A percentile compares a stretch with the other conserved stretches of the same genome.
Evolutionary conservation across 768 basidiomycete species (phyloP).

Genomic region (Coprinellus aureogranulatus): DNA sequence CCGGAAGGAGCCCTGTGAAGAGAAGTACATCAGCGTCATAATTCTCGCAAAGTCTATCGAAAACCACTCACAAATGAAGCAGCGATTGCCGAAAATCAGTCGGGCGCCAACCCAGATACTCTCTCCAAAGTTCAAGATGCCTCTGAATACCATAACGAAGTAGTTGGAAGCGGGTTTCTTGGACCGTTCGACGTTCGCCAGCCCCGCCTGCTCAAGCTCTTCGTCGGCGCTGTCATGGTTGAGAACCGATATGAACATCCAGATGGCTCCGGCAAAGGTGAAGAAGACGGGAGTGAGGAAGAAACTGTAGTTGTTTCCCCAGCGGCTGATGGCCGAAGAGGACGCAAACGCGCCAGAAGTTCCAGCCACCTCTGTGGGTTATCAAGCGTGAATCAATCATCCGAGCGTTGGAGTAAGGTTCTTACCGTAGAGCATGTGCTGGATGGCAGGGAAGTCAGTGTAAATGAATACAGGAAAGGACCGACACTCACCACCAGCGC

Average conservation of each 20-base stretch:
- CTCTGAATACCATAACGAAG: conserved; percentile 20
- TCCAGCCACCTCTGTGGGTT: conserved; percentile 26
- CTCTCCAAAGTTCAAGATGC: conserved; percentile 21
- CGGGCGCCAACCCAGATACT: conserved; percentile 27
- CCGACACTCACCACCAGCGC: conserved; percentile 29
- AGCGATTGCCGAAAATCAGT: conserved; percentile 24
- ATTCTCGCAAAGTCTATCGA: no score
- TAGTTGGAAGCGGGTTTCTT: conserved; percentile 17
- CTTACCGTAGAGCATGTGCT: conserved; percentile 29
- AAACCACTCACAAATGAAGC: conserved; percentile 30
- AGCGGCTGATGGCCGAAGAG: conserved; percentile 28
- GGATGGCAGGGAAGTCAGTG: no score
- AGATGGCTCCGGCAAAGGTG: conserved; percentile 22
- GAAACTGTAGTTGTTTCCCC: conserved; percentile 34
- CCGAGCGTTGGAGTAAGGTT: neutral
- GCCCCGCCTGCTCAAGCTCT: conserved; percentile 21
- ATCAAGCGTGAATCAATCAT: neutral
- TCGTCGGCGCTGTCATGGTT: conserved; percentile 19
- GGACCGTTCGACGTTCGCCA: conserved; percentile 18
- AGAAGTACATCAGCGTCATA: no score
- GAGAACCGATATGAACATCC: conserved; percentile 25
- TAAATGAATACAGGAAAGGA: no score
- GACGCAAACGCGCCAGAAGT: conserved; percentile 29
- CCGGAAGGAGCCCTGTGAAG: neutral
- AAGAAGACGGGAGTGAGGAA: conserved; percentile 31